Base-by-base conservation (phyloP, 2,329 filamentous ascomycete genomes). In the Hypocreales sp. region DNA sequence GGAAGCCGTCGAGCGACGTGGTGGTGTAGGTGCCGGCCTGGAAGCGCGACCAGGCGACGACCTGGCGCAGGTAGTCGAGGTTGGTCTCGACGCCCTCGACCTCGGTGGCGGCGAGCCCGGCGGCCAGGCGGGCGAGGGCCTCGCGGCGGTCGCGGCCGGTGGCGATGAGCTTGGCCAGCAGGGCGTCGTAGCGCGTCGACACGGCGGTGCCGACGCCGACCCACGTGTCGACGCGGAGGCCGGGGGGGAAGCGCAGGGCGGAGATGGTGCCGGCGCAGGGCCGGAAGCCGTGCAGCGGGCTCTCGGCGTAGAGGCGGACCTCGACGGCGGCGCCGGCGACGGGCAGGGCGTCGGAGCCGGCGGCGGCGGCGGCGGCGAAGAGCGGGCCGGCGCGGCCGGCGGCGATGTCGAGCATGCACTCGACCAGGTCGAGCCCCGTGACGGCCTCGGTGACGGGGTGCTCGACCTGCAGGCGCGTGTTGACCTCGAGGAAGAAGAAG, bases 131-230 rank as follows among this genome's bases (percentile, higher is more conserved):
- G 27, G 67, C 60, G 5, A 81, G 57, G 1, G 76, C 74, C 22
- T 70, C 65, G 32, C 63, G 50, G 15, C 79, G 61, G 24, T 63
- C 61, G 1, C 57, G 53, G 0, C 69, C 78, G 27, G 64, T 61
- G 1, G 79, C 71, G 28, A 82, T 82, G 35, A 83, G 55, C 43
- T 84, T 83, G 2, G 77, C 72, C 26, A 84, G 72, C 61, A 83
- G 74, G 0, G 79, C 77, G 39, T 84, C 79, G 44, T 83, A 84
- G 36, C 79, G 71, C 4, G 74, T 72, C 0, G 77, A 79, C 2
- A 84, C 68, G 38, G 78, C 67, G 31, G 79, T 76, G 5, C 78
- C 78, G 17, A 66, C 56, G 14, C 71, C 61, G 35, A 84, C 56
- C 71, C 72, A 78, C 0, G 70, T 76, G 36, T 79, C 73, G 15